Percentiles rank a stretch among this genome's conserved stretches.
phyloP scores from a whole-genome alignment of 495 filamentous ascomycete genomes.

The Aspergillus mulundensis region DNA sequence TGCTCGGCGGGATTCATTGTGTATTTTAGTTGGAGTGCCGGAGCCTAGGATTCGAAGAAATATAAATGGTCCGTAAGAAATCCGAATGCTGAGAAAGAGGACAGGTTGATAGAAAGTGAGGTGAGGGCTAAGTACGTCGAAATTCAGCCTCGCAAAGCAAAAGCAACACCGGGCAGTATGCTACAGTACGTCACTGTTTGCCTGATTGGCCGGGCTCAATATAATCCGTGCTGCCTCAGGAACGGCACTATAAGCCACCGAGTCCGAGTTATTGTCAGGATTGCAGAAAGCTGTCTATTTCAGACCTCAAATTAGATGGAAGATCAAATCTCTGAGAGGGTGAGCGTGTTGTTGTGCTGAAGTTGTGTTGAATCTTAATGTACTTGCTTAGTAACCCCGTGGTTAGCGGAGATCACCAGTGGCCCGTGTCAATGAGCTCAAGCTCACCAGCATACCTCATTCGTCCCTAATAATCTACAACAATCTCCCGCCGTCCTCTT shows the following conservation, averaged over 20 bases:
- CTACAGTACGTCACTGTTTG: constrained; percentile 46
- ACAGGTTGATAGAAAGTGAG: background rate
- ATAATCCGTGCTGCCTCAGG: constrained; percentile 30
- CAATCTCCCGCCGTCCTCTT: background rate
- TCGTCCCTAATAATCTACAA: background rate
- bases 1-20: constrained; percentile 56
- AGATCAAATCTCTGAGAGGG: background rate
- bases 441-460: background rate
- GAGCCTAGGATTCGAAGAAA: too few relatives aligned
- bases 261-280: background rate
- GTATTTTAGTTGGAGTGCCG: constrained; percentile 2
- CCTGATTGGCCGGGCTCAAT: constrained; percentile 38
- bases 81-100: background rate
- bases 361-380: background rate
- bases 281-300: background rate
- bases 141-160: constrained; percentile 10
- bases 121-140: background rate
- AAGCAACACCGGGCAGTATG: constrained; percentile 28
- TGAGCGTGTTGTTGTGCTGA: too few relatives aligned
- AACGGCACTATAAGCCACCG: background rate
- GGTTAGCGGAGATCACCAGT: constrained; percentile 5
- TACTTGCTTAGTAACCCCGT: constrained; percentile 10
- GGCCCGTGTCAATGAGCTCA: background rate
- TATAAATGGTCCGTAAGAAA: too few relatives aligned
- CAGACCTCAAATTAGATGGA: background rate